Percentiles rank a stretch among this genome's conserved stretches.
These are phyloP conservation scores for Chlorociboria aeruginascens DNA, from an alignment of 495 filamentous ascomycete genomes.

Conservation along the genomic window DNA sequence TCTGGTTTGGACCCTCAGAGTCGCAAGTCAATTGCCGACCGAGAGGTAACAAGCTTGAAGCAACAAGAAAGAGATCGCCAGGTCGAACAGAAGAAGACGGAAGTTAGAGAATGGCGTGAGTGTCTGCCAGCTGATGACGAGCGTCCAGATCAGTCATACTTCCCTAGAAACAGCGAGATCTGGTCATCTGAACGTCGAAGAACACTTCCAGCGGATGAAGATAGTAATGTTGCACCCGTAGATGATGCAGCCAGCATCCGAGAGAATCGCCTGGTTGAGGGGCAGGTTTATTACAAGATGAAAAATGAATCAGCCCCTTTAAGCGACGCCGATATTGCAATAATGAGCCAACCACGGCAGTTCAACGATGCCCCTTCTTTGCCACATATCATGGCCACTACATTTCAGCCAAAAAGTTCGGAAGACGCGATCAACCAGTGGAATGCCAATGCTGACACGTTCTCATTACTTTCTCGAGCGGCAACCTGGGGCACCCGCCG, in stretches of 20 bases:
- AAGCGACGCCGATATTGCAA: constrained; percentile 28
- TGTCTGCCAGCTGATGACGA: constrained; percentile 14
- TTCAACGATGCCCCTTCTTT: constrained; percentile 35
- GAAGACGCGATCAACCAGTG: constrained; percentile 40
- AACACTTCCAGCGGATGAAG: neutral
- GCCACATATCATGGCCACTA: constrained; percentile 26
- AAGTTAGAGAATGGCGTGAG: constrained; percentile 19
- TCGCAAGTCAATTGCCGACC: constrained; percentile 10
- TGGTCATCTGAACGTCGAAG: neutral
- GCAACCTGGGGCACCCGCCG: constrained; percentile 66
- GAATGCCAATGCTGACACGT: constrained; percentile 34
- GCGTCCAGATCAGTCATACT: constrained; percentile 5
- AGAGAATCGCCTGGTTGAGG: constrained; percentile 30
- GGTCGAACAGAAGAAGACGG: constrained; percentile 14
- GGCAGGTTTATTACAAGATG: constrained; percentile 33
- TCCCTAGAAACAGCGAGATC: neutral
- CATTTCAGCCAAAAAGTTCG: constrained; percentile 30
- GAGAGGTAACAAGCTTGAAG: constrained; percentile 16
- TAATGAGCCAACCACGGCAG: constrained; percentile 32
- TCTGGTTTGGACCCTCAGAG: constrained; percentile 17
- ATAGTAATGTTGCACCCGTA: constrained; percentile 9
- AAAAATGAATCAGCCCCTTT: constrained; percentile 21
- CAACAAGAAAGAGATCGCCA: constrained; percentile 18
- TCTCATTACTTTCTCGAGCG: constrained; percentile 46
- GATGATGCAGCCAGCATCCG: constrained; percentile 15